phyloP scores from a whole-genome alignment of 768 basidiomycete genomes.

The Tubosaeta sp. region DNA sequence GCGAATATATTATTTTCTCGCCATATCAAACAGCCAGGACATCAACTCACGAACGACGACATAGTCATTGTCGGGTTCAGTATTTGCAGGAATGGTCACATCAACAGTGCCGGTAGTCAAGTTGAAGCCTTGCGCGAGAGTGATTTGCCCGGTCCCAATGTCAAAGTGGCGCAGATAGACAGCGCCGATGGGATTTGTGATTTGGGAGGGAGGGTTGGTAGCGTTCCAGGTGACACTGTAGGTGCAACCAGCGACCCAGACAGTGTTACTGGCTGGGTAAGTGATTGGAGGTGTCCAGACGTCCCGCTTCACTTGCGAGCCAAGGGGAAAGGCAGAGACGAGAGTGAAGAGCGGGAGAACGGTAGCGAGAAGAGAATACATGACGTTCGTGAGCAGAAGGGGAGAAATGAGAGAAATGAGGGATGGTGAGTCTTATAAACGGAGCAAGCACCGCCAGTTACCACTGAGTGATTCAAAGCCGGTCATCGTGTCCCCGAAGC shows the following conservation, averaged over 20 bases:
- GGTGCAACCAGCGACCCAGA: conserved; percentile 40
- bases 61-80: conserved; percentile 37
- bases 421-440: conserved; percentile 11
- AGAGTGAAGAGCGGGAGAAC: conserved; percentile 22
- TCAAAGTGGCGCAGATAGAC: conserved; percentile 38
- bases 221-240: conserved; percentile 47
- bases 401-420: not conserved
- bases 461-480: not conserved
- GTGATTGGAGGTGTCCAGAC: conserved; percentile 46
- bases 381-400: conserved; percentile 12
- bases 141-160: conserved; percentile 22
- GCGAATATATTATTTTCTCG: not conserved
- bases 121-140: conserved; percentile 37
- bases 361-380: conserved; percentile 12
- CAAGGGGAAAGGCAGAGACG: conserved; percentile 27
- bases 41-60: conserved; percentile 40
- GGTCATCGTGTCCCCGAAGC: not conserved
- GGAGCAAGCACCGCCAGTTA: not conserved
- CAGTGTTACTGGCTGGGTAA: conserved; percentile 32
- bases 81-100: conserved; percentile 37
- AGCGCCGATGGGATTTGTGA: conserved; percentile 43
- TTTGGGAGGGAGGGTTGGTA: conserved; percentile 37
- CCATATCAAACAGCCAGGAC: not conserved
- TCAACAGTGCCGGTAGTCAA: conserved; percentile 33
- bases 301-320: conserved; percentile 31